These are phyloP conservation scores for Royoungia palumana DNA, from an alignment of 768 basidiomycete species.

Conservation along the genomic window DNA sequence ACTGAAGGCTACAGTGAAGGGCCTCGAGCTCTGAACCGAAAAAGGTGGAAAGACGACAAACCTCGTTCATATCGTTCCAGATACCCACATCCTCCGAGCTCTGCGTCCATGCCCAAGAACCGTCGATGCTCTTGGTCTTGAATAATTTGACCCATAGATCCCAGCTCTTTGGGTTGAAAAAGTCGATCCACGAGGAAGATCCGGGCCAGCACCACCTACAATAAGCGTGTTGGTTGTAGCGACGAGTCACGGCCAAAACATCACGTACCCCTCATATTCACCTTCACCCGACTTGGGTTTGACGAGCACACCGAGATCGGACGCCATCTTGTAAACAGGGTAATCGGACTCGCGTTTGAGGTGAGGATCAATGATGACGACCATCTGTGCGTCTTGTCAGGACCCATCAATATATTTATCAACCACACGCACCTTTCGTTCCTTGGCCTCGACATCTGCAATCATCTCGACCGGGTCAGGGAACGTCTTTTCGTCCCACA, in stretches of 20 bases:
- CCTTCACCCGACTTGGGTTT: conserved; percentile 76
- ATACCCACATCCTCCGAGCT: conserved; percentile 85
- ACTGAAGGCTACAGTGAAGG: conserved; percentile 69
- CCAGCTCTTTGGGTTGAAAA: conserved; percentile 90
- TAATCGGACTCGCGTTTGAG: conserved; percentile 79
- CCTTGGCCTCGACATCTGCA: conserved; percentile 78
- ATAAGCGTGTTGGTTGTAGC: background rate
- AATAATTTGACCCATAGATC: conserved; percentile 89
- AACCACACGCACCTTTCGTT: conserved; percentile 65
- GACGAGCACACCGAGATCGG: conserved; percentile 76
- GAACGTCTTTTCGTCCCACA: conserved; percentile 92
- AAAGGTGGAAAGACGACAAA: conserved; percentile 28
- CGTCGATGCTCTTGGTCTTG: conserved; percentile 51
- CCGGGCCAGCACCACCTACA: conserved; percentile 92
- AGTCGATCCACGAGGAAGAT: conserved; percentile 94
- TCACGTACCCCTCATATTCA: conserved; percentile 77
- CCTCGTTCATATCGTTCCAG: conserved; percentile 99
- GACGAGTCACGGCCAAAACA: background rate
- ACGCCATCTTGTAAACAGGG: conserved; percentile 81
- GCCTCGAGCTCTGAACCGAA: no score
- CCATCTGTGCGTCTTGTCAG: conserved; percentile 61
- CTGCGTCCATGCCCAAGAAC: conserved; percentile 71
- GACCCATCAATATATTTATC: background rate
- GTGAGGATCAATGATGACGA: conserved; percentile 96
- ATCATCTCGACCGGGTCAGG: conserved; percentile 94